Base-by-base conservation (phyloP, 177 flowering plant genomes). In the Telopea speciosissima region DNA sequence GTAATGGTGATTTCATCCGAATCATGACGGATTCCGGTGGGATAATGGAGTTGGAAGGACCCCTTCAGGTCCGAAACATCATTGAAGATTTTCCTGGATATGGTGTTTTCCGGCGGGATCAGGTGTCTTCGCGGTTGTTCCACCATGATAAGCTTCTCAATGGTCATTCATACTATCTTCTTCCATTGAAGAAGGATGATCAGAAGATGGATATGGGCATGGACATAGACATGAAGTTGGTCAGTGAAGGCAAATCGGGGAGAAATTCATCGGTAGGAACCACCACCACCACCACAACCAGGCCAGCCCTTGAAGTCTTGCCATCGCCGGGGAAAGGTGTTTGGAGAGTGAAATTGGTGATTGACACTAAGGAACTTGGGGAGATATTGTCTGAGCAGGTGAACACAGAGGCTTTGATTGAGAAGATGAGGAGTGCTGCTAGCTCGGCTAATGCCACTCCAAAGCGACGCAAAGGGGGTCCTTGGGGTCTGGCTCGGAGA, bases 301-400 rank as follows among this genome's bases (percentile, higher is more conserved):
- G 79, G 25, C 63, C 85, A 28, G 81, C 72, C 2, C 56, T 87
- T 0, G 81, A 85, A 71, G 90, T 86, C 0, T 69, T 87, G 80
- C 89, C 88, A 0, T 70, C 84, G 56, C 72, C 66, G 1, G 81
- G 84, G 64, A 76, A 85, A 8, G 96, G 96, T 2, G 78, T 88
- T 23, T 90, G 95, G 95, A 87, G 69, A 70, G 91, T 88, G 81
- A 90, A 80, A 64, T 16, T 88, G 81, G 83, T 78, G 80, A 87
- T 90, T 52, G 72, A 75, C 61, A 76, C 80, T 0, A 75, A 78
- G 42, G 79, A 86, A 49, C 45, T 90, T 75, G 86, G 82, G 76
- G 86, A 82, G 59, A 83, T 89, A 24, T 67, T 87, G 66, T 70
- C 90, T 14, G 87, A 87, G 72, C 75, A 87, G 71, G 88, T 64